These are phyloP conservation scores for Cyclocybe aegerita DNA, from an alignment of 768 basidiomycete species.

Conservation along the genomic window DNA sequence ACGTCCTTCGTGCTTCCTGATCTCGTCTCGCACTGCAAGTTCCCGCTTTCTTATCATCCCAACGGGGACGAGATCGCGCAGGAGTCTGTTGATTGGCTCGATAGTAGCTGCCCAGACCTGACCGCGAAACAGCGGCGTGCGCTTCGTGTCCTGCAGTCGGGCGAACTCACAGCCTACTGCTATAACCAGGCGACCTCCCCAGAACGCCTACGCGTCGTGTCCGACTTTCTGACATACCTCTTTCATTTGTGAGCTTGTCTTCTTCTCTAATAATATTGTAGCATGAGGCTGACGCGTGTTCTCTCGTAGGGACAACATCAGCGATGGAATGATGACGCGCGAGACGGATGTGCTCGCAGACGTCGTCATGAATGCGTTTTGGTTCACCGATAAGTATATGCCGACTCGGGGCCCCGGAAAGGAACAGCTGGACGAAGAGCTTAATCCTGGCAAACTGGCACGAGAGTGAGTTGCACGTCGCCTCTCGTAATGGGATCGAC, in stretches of 20 bases:
- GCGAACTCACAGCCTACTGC: slow-evolving; percentile 65
- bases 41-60: slow-evolving; percentile 41
- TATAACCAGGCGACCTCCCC: slow-evolving; percentile 52
- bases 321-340: slow-evolving; percentile 72
- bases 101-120: slow-evolving; percentile 44
- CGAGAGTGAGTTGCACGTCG: slow-evolving; percentile 52
- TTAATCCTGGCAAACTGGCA: slow-evolving; percentile 62
- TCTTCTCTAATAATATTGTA: slow-evolving; percentile 9
- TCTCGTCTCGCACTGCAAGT: slow-evolving; percentile 51
- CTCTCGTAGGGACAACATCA: slow-evolving; percentile 61
- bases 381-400: slow-evolving; percentile 51
- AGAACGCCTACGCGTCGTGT: slow-evolving; percentile 60
- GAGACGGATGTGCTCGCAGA: slow-evolving; percentile 58
- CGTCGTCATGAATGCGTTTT: slow-evolving; percentile 71
- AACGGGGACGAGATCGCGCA: slow-evolving; percentile 45
- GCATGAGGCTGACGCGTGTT: slow-evolving; percentile 11
- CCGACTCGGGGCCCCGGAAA: slow-evolving; percentile 42
- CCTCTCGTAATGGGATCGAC: slow-evolving; percentile 2
- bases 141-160: slow-evolving; percentile 60
- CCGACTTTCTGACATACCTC: slow-evolving; percentile 67
- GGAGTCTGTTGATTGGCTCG: slow-evolving; percentile 51
- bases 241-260: slow-evolving; percentile 46
- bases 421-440: slow-evolving; percentile 39
- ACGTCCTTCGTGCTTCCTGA: slow-evolving; percentile 52
- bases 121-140: slow-evolving; percentile 42